Conservation (phyloP, 352 stramenopile species). For the Phytophthora sojae region DNA sequence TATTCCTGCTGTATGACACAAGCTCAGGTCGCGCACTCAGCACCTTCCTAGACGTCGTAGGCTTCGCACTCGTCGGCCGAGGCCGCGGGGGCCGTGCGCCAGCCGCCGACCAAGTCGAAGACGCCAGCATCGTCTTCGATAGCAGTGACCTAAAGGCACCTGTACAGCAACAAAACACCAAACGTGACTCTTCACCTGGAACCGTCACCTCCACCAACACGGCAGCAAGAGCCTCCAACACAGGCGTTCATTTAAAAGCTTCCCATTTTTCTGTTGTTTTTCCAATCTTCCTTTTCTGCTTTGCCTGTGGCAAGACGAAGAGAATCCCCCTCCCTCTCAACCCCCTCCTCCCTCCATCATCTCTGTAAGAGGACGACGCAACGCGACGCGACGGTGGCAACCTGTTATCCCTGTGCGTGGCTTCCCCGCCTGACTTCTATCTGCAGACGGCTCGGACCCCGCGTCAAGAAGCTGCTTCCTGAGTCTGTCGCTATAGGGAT, state of each 20-base stretch:
- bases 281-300: constrained; percentile 1
- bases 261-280: constrained; percentile 38
- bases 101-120: constrained; percentile 29
- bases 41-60: constrained; percentile 21
- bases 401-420: not conserved
- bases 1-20: constrained; percentile 27
- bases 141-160: constrained; percentile 11
- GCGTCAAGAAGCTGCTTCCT: not conserved
- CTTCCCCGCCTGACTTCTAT: constrained; percentile 11
- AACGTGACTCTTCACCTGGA: constrained; percentile 28
- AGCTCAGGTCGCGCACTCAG: constrained; percentile 23
- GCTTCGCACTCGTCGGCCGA: constrained; percentile 65
- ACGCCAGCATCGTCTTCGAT: constrained; percentile 12
- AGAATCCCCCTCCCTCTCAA: not conserved
- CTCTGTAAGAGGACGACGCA: too few relatives aligned
- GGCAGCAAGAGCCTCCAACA: not conserved
- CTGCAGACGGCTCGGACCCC: not conserved
- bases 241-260: constrained; percentile 20
- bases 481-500: not conserved
- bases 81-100: constrained; percentile 22
- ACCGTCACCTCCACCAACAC: constrained; percentile 12
- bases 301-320: constrained; percentile 1
- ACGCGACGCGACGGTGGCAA: constrained; percentile 3
- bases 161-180: not conserved
- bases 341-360: not conserved